Evolutionary conservation across 164 flowering plant genomes (phyloP), one percentile per base, ranked within the genome.

Genomic region (Magnolia changhungtana): DNA sequence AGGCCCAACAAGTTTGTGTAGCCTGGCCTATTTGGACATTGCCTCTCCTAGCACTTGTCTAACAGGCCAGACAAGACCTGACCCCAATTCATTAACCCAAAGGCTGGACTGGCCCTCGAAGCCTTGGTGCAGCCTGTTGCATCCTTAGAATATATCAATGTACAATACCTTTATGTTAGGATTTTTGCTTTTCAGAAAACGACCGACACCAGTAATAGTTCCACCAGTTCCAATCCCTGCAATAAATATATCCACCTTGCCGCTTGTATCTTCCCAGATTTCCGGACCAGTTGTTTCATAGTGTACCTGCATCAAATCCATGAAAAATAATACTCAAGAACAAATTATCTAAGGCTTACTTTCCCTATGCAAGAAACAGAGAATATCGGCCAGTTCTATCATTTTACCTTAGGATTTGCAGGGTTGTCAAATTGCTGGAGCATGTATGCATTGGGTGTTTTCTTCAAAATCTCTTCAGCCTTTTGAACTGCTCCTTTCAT

Each of bases 231-330:
- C 99, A 82, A 95, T 93, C 23, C 99, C 98, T 0, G 92, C 97
- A 78, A 95, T 83, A 80, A 95, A 89, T 61, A 95, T 92, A 80
- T 93, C 99, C 79, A 95, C 96, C 82, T 92, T 93, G 80, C 99
- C 99, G 68, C 81, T 85, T 61, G 99, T 92, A 83, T 93, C 99
- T 74, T 93, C 97, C 99, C 98, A 96, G 64, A 96, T 93, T 83
- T 96, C 99, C 52, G 99, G 99, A 78, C 99, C 99, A 65, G 99
- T 96, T 72, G 99, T 96, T 82, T 96, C 96, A 86, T 82, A 93
- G 80, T 96, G 99, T 72, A 95, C 75, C 99, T 95, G 90, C 73
- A 75, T 58, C 29, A 69, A 59, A 45, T 2, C 14, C 9, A 69
- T 14, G 27, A 72, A 20, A n/a, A 55, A 21, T 63, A 13, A 49